Conservation (phyloP, 108 stramenopile genomes). For the Discostella stelligeroides region DNA sequence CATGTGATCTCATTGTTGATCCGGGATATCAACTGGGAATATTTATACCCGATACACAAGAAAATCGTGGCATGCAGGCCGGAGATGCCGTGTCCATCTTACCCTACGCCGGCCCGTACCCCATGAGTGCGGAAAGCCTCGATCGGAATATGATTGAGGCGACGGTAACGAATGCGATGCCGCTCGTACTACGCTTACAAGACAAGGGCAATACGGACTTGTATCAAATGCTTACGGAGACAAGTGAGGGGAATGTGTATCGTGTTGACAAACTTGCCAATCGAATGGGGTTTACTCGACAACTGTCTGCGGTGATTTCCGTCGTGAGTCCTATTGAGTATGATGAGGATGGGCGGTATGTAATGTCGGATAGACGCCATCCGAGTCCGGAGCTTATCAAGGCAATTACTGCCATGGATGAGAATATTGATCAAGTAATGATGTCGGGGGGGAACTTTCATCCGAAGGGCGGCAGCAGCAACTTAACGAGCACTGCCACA, state of each 20-base stretch:
- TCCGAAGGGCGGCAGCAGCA: slow-evolving; percentile 20
- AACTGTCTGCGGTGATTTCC: slow-evolving; percentile 78
- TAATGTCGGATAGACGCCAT: slow-evolving; percentile 54
- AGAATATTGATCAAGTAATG: slow-evolving; percentile 87
- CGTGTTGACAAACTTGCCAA: slow-evolving; percentile 93
- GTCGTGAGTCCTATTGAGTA: slow-evolving; percentile 68
- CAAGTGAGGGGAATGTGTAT: slow-evolving; percentile 82
- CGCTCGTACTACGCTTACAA: slow-evolving; percentile 84
- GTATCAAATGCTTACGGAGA: slow-evolving; percentile 75
- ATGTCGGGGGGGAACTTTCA: slow-evolving; percentile 57
- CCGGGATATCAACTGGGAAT: slow-evolving; percentile 90
- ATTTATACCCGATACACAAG: slow-evolving; percentile 87
- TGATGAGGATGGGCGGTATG: slow-evolving; percentile 38
- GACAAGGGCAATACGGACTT: slow-evolving; percentile 83
- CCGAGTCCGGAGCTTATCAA: slow-evolving; percentile 78
- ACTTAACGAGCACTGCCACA: slow-evolving; percentile 84
- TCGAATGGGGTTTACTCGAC: slow-evolving; percentile 92
- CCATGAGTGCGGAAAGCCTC: slow-evolving; percentile 89
- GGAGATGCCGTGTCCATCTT: slow-evolving; percentile 91
- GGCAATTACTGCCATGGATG: slow-evolving; percentile 94
- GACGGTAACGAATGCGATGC: slow-evolving; percentile 80
- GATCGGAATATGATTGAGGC: slow-evolving; percentile 94
- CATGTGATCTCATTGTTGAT: slow-evolving; percentile 79
- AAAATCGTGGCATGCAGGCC: slow-evolving; percentile 89
- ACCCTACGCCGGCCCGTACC: slow-evolving; percentile 91